Percentiles rank a stretch among this genome's conserved stretches.
phyloP scores from a whole-genome alignment of 768 basidiomycete genomes.

The Pulveroboletus sp. region DNA sequence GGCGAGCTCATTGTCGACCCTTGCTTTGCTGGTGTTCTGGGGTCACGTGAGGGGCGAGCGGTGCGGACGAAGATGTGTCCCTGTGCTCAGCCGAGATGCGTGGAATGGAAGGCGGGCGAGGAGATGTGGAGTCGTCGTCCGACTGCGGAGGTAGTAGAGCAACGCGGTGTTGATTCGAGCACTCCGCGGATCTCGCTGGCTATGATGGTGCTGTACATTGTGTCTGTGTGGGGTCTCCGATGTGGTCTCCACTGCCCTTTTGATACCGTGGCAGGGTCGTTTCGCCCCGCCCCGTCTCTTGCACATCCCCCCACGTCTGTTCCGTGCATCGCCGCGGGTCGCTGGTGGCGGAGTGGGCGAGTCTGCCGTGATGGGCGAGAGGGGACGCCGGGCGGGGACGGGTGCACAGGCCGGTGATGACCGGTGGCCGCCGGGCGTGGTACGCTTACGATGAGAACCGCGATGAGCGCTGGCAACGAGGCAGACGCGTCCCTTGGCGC shows the following conservation, averaged over 20 bases:
- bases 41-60: no score
- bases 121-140: conserved; percentile 5
- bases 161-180: conserved; percentile 4
- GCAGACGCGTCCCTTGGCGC: no score
- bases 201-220: conserved; percentile 8
- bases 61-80: no score
- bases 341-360: no score
- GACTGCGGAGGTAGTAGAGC: conserved; percentile 11
- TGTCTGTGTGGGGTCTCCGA: conserved; percentile 6
- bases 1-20: no score
- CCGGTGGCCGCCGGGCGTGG: conserved; percentile 11
- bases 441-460: conserved; percentile 11
- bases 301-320: no score
- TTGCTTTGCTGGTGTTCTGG: no score
- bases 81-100: conserved; percentile 6
- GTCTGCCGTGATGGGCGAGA: conserved; percentile 2
- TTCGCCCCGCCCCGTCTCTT: no score
- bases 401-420: background rate
- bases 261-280: no score
- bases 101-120: conserved; percentile 14
- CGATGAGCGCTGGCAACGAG: conserved; percentile 10
- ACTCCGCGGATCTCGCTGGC: conserved; percentile 20
- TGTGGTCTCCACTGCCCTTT: no score
- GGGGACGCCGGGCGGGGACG: no score
- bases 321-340: no score